Base-by-base conservation (phyloP, 805 yeast genomes). In the Sugiyamaella americana region DNA sequence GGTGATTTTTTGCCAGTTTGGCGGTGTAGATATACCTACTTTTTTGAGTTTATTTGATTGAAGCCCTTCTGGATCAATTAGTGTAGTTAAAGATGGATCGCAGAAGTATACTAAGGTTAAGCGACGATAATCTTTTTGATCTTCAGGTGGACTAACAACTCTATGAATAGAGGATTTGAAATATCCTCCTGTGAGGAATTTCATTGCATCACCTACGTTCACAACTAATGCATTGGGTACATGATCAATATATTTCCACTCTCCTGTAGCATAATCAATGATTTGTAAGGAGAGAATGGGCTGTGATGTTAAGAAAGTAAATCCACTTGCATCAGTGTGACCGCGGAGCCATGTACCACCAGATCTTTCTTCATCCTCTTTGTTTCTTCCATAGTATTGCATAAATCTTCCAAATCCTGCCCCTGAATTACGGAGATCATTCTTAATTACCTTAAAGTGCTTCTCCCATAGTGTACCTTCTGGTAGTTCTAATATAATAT, bases 91-190 rank as follows among this genome's bases (percentile, higher is more conserved):
- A 17, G 61, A 51, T 6, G 75, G 73, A 51, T 70, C 65, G 44
- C 69, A 61, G 58, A 73, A 73, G 48, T 72, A 70, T 19, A 73
- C 71, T 2, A 71, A 48, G 2, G 69, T 69, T 48, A 68, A 62
- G 43, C 77, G 59, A 22, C 64, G 57, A 50, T 58, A 63, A 2
- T 55, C 48, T 19, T 49, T 51, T 52, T 73, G 78, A 41, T 70
- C 72, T 3, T 43, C 49, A 2, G 75, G 76, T 4, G 77, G 76
- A 21, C 68, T 65, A 16, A 68, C 63, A 5, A 73, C 78, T 40
- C 77, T 54, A 46, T 73, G 78, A 38, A 73, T 61, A 5, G 73
- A 64, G n/a, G 74, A 69, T 45, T 69, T 68, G 58, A 72, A 73
- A 48, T 67, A 71, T 0, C 72, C 73, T 3, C 76, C 78, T 20